These are phyloP conservation scores for Prunus yedoensis DNA, from an alignment of 331 rosid genomes.

Conservation along the genomic window DNA sequence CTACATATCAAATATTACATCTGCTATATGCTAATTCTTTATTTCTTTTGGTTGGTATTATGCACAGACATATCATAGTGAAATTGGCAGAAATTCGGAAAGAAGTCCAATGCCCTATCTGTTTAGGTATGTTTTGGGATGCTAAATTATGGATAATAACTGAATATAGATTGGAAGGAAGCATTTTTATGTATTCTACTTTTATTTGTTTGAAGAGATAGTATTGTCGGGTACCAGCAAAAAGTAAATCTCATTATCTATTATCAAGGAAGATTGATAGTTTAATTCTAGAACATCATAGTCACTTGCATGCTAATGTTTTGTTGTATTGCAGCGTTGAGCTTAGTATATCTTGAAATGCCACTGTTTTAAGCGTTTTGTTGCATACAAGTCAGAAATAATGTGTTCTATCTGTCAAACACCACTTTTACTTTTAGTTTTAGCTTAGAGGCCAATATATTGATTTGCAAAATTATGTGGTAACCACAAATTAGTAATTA, in stretches of 20 bases:
- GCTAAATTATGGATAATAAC: conserved; percentile 4
- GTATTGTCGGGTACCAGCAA: background rate
- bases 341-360: conserved; percentile 1
- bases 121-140: conserved; percentile 57
- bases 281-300: background rate
- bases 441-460: background rate
- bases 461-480: background rate
- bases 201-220: background rate
- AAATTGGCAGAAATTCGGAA: conserved; percentile 69
- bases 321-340: background rate
- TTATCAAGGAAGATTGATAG: background rate
- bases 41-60: conserved; percentile 27
- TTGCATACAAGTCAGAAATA: background rate
- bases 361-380: background rate
- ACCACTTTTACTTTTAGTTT: no score
- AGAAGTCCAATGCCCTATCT: conserved; percentile 93
- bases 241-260: background rate
- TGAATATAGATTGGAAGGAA: conserved; percentile 8
- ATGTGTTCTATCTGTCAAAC: background rate
- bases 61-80: conserved; percentile 57
- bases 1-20: conserved; percentile 6
- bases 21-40: conserved; percentile 21
- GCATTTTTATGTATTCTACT: conserved; percentile 4
- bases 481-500: background rate
- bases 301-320: background rate